Evolutionary conservation across 1,139 yeast species (phyloP).

Genomic region (Nakaseomyces uthaithaninus): DNA sequence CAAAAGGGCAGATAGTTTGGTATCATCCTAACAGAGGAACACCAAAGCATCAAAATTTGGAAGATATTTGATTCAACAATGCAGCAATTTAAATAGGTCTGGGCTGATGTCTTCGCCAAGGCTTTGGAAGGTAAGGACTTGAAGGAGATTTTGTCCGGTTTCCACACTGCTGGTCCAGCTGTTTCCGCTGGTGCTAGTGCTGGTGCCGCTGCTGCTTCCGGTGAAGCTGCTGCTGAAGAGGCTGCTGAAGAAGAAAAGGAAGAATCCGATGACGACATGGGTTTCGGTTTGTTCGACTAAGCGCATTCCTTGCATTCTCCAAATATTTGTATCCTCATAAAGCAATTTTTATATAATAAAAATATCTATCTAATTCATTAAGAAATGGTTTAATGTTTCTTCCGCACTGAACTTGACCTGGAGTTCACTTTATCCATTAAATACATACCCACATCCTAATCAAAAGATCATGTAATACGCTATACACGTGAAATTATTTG

Average conservation of each 20-base stretch:
- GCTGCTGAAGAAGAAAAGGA: constrained; percentile 41
- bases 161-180: constrained; percentile 64
- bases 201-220: constrained; percentile 52
- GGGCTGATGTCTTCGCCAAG: constrained; percentile 94
- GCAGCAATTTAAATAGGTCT: constrained; percentile 39
- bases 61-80: background rate
- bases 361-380: constrained; percentile 1
- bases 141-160: constrained; percentile 80
- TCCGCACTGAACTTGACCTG: no score
- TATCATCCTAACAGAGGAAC: no score
- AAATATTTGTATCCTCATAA: constrained; percentile 1
- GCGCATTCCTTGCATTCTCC: constrained; percentile 14
- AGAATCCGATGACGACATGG: constrained; percentile 82
- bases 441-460: no score
- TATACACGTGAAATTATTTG: no score
- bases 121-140: constrained; percentile 96
- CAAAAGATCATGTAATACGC: no score
- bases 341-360: constrained; percentile 1
- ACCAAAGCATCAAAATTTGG: background rate
- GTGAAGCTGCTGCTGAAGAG: constrained; percentile 54
- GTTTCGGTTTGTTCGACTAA: constrained; percentile 64
- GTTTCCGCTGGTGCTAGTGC: constrained; percentile 51
- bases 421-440: no score
- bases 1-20: no score
- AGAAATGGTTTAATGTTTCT: background rate